phyloP scores from a whole-genome alignment of 78 protist species.

The Monocercomonoides exilis region DNA sequence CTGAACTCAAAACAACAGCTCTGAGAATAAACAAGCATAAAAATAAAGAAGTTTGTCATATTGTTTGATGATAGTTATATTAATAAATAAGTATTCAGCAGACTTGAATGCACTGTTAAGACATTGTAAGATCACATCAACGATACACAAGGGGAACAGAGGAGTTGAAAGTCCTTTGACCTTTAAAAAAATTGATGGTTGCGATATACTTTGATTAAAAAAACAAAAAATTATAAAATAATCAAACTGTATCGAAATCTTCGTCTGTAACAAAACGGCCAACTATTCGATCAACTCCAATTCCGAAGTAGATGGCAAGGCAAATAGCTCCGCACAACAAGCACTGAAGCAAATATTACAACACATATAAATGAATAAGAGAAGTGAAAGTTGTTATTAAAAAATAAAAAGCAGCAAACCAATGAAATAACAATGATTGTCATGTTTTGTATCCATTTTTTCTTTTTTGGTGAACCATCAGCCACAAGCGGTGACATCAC shows the following conservation, averaged over 20 bases:
- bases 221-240: too few relatives aligned
- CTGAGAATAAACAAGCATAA: not conserved
- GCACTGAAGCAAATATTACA: too few relatives aligned
- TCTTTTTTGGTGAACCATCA: not conserved
- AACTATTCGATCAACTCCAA: not conserved
- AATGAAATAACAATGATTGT: not conserved
- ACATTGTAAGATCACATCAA: too few relatives aligned
- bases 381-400: not conserved
- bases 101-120: too few relatives aligned
- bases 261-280: not conserved
- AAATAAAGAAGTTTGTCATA: not conserved
- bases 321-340: not conserved
- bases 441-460: not conserved
- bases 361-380: too few relatives aligned
- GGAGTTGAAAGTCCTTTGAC: too few relatives aligned
- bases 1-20: not conserved
- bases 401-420: not conserved
- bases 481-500: not conserved
- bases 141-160: too few relatives aligned
- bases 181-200: too few relatives aligned
- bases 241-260: too few relatives aligned
- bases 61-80: not conserved
- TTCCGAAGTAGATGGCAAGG: not conserved
- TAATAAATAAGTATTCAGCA: not conserved
- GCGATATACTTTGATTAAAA: too few relatives aligned